Base-by-base conservation (phyloP, 2,329 filamentous ascomycete genomes). In the Tolypocladium guangdongense region DNA sequence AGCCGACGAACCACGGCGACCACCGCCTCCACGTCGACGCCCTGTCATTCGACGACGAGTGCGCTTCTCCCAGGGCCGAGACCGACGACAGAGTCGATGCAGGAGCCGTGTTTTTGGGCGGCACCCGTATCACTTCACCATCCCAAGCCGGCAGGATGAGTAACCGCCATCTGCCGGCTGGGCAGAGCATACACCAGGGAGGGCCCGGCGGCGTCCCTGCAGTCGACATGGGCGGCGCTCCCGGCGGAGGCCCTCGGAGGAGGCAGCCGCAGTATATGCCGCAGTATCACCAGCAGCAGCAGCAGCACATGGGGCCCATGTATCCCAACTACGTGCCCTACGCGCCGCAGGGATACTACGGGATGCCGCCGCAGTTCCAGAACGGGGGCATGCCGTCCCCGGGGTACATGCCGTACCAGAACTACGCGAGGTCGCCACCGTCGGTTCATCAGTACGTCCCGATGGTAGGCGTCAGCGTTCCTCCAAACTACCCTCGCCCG, bases 101-200 rank as follows among this genome's bases (percentile, higher is more conserved):
- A 63, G 62, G 63, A 59, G 67, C 68, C 67, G 66, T 66, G 60
- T 59, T 56, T 54, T 58, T 65, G 64, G 62, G 62, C 67, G 66
- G 60, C 66, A 56, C 64, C 64, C 65, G 61, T 61, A 59, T 60
- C 60, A 59, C 59, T 59, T 61, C 63, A 58, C 63, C 59, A 61
- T 69, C 80, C 79, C 78, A 81, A 73, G 80, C 80, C 82, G 83
- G 81, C 81, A 88, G 79, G 84, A 89, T 89, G 85, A 86, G 83
- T 75, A 76, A 76, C 73, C 79, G 77, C 79, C 83, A 86, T 85
- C 82, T 86, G 83, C 82, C 84, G 82, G 83, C 83, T 81, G 85
- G 85, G 78, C 82, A 84, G 73, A 77, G 77, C 69, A 77, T 81
- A 73, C 77, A 74, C 64, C 51, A 48, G 37, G 74, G 73, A 66